These are phyloP conservation scores for Monosporascus sp. DNA, from an alignment of 2,329 filamentous ascomycete species.

Conservation along the genomic window DNA sequence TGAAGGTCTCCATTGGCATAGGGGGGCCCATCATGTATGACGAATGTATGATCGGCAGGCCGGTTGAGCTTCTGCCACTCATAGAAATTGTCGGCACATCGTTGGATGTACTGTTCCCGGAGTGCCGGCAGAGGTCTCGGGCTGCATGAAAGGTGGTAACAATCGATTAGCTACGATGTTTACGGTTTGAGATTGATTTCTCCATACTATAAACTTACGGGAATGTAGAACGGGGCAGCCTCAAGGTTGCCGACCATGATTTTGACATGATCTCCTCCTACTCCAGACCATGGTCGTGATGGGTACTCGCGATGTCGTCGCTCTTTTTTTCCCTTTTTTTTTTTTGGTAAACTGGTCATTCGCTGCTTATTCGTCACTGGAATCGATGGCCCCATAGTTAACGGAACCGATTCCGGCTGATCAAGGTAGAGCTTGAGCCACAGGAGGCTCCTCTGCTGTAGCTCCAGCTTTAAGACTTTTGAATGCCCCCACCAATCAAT, in stretches of 20 bases:
- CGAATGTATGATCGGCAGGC: slow-evolving; percentile 56
- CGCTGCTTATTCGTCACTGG: not conserved
- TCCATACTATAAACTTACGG: slow-evolving; percentile 44
- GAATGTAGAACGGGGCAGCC: slow-evolving; percentile 69
- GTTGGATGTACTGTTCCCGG: slow-evolving; percentile 57
- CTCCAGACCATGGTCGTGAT: slow-evolving; percentile 14
- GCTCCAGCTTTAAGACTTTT: not conserved
- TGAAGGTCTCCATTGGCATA: slow-evolving; percentile 94
- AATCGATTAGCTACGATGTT: slow-evolving; percentile 10
- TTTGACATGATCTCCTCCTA: slow-evolving; percentile 37
- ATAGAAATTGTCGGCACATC: slow-evolving; percentile 85
- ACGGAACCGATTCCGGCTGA: not conserved
- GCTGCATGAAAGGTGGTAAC: slow-evolving; percentile 28
- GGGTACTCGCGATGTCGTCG: slow-evolving; percentile 1
- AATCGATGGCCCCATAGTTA: not conserved
- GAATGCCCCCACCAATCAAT: not conserved
- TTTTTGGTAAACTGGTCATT: not conserved
- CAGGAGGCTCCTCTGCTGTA: not conserved
- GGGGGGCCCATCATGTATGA: slow-evolving; percentile 91
- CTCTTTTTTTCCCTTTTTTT: slow-evolving; percentile 3
- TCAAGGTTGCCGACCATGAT: slow-evolving; percentile 69
- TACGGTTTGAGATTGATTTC: not conserved
- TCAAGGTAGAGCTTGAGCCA: not conserved
- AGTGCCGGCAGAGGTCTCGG: slow-evolving; percentile 46
- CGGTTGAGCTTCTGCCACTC: slow-evolving; percentile 68